Conservation (phyloP, 768 basidiomycete species). For the Crassisporium funariophilum region DNA sequence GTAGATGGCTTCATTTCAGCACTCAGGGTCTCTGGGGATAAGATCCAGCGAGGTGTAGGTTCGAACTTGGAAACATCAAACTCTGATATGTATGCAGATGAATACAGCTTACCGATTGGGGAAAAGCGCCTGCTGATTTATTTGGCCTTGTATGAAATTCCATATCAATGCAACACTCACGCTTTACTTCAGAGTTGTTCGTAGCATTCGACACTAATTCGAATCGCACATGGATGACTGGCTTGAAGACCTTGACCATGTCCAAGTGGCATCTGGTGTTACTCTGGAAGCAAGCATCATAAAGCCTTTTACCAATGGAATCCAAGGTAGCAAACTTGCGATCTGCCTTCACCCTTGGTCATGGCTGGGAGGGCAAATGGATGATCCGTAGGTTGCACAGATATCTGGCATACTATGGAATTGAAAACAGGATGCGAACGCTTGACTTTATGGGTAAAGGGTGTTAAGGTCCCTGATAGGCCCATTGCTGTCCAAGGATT, state of each 20-base stretch:
- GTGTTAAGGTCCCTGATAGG: constrained; percentile 24
- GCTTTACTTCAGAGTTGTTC: no score
- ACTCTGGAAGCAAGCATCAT: constrained; percentile 43
- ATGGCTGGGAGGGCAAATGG: constrained; percentile 77
- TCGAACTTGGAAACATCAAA: no score
- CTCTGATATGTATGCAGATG: no score
- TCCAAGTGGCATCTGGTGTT: constrained; percentile 39
- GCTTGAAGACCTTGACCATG: constrained; percentile 9
- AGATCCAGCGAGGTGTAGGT: no score
- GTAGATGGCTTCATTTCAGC: no score
- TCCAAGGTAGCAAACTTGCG: constrained; percentile 47
- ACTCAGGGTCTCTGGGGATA: no score
- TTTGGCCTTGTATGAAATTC: background rate
- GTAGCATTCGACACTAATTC: no score
- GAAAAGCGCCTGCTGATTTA: no score
- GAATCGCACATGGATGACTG: no score
- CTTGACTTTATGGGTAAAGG: constrained; percentile 1
- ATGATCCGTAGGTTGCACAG: constrained; percentile 68
- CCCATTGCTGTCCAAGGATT: constrained; percentile 45
- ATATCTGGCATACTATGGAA: background rate
- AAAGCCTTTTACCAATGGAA: constrained; percentile 23
- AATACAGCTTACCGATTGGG: no score
- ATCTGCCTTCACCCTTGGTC: constrained; percentile 86
- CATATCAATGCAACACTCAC: no score
- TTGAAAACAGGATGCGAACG: constrained; percentile 2